Evolutionary conservation across 805 yeast species (phyloP).

Genomic region (Metschnikowia lunata): DNA sequence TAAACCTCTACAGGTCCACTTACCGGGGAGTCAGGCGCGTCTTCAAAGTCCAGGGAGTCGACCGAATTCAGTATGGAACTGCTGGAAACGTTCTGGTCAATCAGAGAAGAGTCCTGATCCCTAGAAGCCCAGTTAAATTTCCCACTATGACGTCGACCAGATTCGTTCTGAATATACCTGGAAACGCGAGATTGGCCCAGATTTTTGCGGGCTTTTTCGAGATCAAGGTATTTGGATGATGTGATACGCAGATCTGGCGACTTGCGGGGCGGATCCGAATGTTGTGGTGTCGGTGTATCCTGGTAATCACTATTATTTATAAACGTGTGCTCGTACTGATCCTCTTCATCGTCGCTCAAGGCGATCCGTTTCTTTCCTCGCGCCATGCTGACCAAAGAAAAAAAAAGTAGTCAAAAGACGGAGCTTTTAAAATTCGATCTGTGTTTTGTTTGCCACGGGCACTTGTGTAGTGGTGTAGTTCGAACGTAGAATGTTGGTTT

Average conservation of each 20-base stretch:
- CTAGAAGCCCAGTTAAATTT: not conserved
- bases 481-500: too few species aligned
- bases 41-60: constrained; percentile 7
- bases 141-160: not conserved
- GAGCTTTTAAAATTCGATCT: not conserved
- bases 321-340: constrained; percentile 21
- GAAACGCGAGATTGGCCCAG: not conserved
- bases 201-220: not conserved
- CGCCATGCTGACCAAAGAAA: not conserved
- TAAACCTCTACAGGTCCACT: not conserved
- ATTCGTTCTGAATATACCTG: not conserved
- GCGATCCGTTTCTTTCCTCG: constrained; percentile 10
- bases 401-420: not conserved
- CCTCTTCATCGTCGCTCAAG: constrained; percentile 19
- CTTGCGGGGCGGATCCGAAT: not conserved
- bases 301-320: constrained; percentile 39
- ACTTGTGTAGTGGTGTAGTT: too few species aligned
- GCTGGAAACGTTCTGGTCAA: not conserved
- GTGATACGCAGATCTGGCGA: not conserved
- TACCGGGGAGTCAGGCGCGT: constrained; percentile 6
- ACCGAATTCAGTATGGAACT: not conserved
- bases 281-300: not conserved
- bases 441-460: too few species aligned
- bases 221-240: not conserved
- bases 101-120: not conserved